Evolutionary conservation across 2,329 filamentous ascomycete species (phyloP).

Genomic region (Stenocarpella maydis): DNA sequence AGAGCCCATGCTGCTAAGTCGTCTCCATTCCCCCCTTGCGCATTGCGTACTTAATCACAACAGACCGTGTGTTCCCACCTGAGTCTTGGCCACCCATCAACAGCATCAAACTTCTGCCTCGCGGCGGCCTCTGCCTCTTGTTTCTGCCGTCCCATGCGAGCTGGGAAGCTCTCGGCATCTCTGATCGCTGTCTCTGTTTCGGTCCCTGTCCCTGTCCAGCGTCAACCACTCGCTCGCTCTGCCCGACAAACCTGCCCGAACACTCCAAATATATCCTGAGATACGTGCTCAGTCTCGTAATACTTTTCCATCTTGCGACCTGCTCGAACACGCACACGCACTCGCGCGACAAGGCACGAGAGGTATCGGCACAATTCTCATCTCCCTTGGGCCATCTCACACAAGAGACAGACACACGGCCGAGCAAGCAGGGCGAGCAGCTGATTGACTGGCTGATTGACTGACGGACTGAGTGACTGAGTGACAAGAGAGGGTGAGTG

Average conservation of each 20-base stretch:
- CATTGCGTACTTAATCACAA: no score
- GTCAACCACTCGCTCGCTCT: neutral
- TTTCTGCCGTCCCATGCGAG: neutral
- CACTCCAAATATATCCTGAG: constrained; percentile 6
- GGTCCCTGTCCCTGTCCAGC: no score
- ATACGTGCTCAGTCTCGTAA: constrained; percentile 10
- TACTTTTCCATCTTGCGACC: constrained; percentile 6
- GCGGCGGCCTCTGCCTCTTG: neutral
- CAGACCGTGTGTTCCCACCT: no score
- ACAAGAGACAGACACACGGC: no score
- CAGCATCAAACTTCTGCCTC: neutral
- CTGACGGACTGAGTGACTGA: neutral
- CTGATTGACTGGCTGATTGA: no score
- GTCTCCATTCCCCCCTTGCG: no score
- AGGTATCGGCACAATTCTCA: constrained; percentile 6
- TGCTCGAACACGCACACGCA: neutral
- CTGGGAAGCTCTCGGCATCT: neutral
- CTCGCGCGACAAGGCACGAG: neutral
- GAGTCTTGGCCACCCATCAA: neutral
- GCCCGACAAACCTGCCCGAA: neutral
- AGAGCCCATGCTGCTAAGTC: no score
- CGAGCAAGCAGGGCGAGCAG: neutral
- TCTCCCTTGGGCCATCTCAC: no score
- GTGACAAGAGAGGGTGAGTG: no score
- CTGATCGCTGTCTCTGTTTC: constrained; percentile 12